Evolutionary conservation across 2,329 filamentous ascomycete genomes (phyloP).

Genomic region (Magnaporthiopsis rhizophila): DNA sequence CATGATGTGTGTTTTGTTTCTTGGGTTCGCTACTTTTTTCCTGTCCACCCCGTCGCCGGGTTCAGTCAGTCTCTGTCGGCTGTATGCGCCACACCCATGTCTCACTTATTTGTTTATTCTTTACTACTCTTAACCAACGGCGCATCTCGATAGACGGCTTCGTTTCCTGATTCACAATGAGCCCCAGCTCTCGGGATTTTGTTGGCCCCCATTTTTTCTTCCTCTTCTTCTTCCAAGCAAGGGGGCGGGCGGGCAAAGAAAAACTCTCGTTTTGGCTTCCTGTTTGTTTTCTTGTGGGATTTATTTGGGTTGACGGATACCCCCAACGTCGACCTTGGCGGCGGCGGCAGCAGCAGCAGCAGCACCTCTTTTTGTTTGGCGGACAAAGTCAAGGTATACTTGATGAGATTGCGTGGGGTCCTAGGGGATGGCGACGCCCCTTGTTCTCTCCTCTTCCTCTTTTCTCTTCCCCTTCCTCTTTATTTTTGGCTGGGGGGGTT

Average conservation of each 20-base stretch:
- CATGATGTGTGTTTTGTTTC: constrained; percentile 12
- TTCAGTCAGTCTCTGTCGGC: background rate
- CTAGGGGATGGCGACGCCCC: background rate
- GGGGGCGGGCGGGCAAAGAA: background rate
- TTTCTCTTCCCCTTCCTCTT: background rate
- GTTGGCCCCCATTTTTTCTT: no score
- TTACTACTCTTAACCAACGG: background rate
- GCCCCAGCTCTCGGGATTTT: background rate
- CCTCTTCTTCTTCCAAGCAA: background rate
- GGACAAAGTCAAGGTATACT: background rate
- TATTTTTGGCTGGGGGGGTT: background rate
- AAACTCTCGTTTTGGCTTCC: background rate
- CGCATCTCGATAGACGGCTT: background rate
- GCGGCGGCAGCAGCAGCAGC: no score
- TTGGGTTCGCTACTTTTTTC: constrained; percentile 4
- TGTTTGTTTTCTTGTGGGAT: background rate
- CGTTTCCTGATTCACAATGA: background rate
- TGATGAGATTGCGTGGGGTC: background rate
- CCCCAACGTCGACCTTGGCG: background rate
- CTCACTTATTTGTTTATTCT: background rate
- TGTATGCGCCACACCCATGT: background rate
- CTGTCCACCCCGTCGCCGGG: background rate
- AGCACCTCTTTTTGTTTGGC: background rate
- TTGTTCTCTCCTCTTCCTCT: background rate
- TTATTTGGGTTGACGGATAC: background rate